Percentiles rank a stretch among this genome's conserved stretches.
Evolutionary conservation across 73 alveolate genomes (phyloP).

Genomic region (Blepharisma stoltei): DNA sequence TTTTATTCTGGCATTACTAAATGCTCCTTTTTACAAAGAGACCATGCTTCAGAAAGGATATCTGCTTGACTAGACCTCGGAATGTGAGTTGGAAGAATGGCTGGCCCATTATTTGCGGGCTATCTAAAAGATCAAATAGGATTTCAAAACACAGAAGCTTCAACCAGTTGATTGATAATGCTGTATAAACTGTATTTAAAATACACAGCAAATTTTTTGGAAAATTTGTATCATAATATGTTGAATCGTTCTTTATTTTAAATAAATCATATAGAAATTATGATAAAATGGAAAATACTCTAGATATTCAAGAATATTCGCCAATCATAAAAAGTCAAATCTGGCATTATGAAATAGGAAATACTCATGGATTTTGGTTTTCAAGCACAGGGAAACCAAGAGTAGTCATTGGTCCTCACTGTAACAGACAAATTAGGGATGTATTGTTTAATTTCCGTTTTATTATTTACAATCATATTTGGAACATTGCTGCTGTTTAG

Average conservation of each 20-base stretch:
- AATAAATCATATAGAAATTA: background rate
- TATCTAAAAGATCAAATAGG: no score
- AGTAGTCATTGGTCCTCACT: conserved; percentile 18
- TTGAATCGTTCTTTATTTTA: background rate
- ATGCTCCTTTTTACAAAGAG: no score
- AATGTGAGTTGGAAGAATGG: no score
- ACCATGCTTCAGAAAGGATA: no score
- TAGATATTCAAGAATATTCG: background rate
- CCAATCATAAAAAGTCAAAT: conserved; percentile 9
- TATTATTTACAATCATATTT: background rate
- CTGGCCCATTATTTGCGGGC: no score
- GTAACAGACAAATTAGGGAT: background rate
- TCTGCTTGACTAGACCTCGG: no score
- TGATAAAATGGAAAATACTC: background rate
- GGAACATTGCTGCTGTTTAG: background rate
- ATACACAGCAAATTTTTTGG: no score
- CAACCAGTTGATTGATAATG: no score
- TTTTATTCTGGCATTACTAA: no score
- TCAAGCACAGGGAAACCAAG: background rate
- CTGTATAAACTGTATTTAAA: no score
- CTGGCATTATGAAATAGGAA: background rate
- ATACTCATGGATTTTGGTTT: background rate
- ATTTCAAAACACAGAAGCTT: no score
- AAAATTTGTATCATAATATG: no score
- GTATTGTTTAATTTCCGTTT: background rate